These are phyloP conservation scores for Pseudevernia furfuracea DNA, from an alignment of 495 filamentous ascomycete genomes.

Conservation along the genomic window DNA sequence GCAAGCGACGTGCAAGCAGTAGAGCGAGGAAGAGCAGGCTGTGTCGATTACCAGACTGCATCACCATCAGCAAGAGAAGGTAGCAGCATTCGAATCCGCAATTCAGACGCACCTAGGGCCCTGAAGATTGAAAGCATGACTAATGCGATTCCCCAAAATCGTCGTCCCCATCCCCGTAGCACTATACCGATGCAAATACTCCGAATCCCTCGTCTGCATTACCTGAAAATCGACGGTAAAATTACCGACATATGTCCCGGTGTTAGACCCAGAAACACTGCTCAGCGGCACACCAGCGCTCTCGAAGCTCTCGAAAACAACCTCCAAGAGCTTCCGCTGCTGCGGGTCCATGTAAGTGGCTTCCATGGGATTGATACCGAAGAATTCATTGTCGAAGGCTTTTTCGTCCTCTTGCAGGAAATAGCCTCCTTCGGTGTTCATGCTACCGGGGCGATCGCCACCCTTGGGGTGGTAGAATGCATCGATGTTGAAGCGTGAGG, in stretches of 20 bases:
- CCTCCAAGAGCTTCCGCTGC: slow-evolving; percentile 9
- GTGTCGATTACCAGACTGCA: neutral
- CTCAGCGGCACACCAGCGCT: slow-evolving; percentile 23
- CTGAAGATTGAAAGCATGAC: slow-evolving; percentile 17
- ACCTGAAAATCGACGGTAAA: slow-evolving; percentile 25
- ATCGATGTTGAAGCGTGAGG: neutral
- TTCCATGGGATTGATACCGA: slow-evolving; percentile 22
- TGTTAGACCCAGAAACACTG: slow-evolving; percentile 19
- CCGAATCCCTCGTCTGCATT: slow-evolving; percentile 23
- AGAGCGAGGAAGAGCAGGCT: slow-evolving; percentile 12
- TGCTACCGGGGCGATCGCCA: neutral
- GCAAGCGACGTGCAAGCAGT: slow-evolving; percentile 5
- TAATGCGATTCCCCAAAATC: slow-evolving; percentile 15
- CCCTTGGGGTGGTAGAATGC: neutral
- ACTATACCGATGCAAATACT: slow-evolving; percentile 14
- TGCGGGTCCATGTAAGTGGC: neutral
- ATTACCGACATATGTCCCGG: slow-evolving; percentile 23
- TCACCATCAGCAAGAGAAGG: neutral
- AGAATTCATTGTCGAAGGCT: slow-evolving; percentile 25
- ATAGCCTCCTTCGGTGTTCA: neutral
- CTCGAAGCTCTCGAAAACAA: slow-evolving; percentile 30
- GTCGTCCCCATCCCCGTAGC: slow-evolving; percentile 3
- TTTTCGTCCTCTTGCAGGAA: neutral
- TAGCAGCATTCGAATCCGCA: no score
- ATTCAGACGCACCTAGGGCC: slow-evolving; percentile 17